A percentile compares a stretch with the other conserved stretches of the same genome.
Evolutionary conservation across 441 rosid genomes (phyloP).

Genomic region (California macrophylla): DNA sequence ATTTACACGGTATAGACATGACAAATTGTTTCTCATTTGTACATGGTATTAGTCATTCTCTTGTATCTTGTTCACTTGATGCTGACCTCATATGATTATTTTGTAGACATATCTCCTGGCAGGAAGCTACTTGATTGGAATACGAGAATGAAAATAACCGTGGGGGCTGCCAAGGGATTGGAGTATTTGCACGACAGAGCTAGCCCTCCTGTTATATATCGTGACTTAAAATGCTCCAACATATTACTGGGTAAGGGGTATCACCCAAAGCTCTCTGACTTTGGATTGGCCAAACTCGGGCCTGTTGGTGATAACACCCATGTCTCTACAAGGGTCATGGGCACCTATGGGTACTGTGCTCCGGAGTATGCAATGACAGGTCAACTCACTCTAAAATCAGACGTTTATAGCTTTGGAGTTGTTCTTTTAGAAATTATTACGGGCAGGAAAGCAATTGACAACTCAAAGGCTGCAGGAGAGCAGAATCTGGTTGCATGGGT

Average conservation of each 20-base stretch:
- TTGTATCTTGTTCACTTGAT: neutral
- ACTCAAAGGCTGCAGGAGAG: conserved; percentile 56
- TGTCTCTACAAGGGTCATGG: conserved; percentile 93
- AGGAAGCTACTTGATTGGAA: conserved; percentile 74
- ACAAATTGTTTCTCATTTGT: too few relatives aligned
- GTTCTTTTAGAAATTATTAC: conserved; percentile 91
- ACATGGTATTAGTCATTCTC: neutral
- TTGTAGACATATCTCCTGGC: conserved; percentile 62
- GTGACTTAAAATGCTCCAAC: conserved; percentile 85
- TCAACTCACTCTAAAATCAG: conserved; percentile 83
- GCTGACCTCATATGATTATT: neutral
- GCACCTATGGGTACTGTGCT: conserved; percentile 75
- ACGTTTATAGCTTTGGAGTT: conserved; percentile 91
- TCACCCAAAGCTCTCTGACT: conserved; percentile 83
- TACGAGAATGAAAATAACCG: conserved; percentile 84
- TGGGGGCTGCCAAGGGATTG: too few relatives aligned
- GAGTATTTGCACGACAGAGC: conserved; percentile 82
- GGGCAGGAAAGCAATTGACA: conserved; percentile 84
- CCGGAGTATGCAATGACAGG: conserved; percentile 88
- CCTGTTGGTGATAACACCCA: conserved; percentile 93
- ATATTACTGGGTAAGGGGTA: conserved; percentile 70
- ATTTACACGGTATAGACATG: conserved; percentile 64
- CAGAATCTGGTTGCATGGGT: conserved; percentile 81
- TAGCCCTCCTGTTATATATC: conserved; percentile 84
- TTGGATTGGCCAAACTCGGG: conserved; percentile 90